A percentile compares a stretch with the other conserved stretches of the same genome.
Evolutionary conservation across 192 early-diverging fungal genomes (phyloP).

Genomic region (Allomyces arbusculus): DNA sequence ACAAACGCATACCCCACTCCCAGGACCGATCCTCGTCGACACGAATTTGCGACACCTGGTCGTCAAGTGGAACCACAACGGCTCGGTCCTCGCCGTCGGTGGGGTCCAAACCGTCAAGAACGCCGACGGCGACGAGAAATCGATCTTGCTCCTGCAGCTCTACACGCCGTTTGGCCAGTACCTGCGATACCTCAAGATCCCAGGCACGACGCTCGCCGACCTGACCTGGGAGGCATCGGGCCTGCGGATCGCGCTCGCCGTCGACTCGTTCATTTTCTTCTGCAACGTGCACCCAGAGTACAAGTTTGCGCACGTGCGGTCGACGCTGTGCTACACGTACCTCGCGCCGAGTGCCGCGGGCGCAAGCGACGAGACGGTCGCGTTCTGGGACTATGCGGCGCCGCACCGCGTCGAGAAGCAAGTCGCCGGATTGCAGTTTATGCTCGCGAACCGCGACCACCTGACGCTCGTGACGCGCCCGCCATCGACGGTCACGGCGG

Average conservation of each 20-base stretch:
- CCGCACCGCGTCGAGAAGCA: background rate
- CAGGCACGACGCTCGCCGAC: slow-evolving; percentile 27
- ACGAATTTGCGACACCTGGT: slow-evolving; percentile 29
- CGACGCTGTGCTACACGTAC: background rate
- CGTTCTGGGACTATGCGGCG: background rate
- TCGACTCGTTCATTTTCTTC: slow-evolving; percentile 41
- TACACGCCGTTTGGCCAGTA: slow-evolving; percentile 10
- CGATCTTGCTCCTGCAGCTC: slow-evolving; percentile 1
- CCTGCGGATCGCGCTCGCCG: slow-evolving; percentile 30
- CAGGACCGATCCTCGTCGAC: slow-evolving; percentile 31
- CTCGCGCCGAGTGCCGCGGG: background rate
- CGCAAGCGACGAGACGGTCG: background rate
- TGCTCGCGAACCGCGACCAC: background rate
- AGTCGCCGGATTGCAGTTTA: background rate
- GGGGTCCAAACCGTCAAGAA: slow-evolving; percentile 22
- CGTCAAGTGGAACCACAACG: slow-evolving; percentile 32
- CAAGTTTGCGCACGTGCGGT: slow-evolving; percentile 14
- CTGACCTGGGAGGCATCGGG: slow-evolving; percentile 37
- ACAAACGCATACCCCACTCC: too few species aligned
- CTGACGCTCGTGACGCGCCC: background rate
- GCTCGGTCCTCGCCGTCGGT: slow-evolving; percentile 30
- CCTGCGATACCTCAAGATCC: slow-evolving; percentile 32
- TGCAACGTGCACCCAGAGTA: slow-evolving; percentile 37
- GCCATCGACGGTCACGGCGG: background rate
- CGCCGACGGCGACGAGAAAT: background rate